Conservation (phyloP, 164 flowering plant species). For the Vitis rotundifolia region DNA sequence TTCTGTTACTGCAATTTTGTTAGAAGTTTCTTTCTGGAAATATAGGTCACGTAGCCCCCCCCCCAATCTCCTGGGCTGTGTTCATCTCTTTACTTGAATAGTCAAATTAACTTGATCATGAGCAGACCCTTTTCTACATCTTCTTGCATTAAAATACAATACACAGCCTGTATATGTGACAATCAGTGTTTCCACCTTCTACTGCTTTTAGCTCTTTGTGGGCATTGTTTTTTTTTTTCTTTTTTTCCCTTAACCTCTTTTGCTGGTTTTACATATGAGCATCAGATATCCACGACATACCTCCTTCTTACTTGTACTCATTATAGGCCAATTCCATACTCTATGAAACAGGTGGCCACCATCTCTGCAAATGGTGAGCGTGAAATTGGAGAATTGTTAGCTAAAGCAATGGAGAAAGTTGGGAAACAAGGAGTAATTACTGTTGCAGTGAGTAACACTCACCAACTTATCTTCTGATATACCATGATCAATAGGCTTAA, state of each 20-base stretch:
- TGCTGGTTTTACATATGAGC: not conserved
- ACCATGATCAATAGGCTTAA: not conserved
- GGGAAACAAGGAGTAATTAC: constrained; percentile 94
- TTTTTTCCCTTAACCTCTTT: too few relatives aligned
- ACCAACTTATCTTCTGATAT: not conserved
- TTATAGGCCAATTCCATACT: not conserved
- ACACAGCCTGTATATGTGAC: not conserved
- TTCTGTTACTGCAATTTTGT: too few relatives aligned
- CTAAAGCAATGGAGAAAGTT: constrained; percentile 95
- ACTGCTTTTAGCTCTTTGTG: too few relatives aligned
- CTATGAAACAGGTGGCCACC: constrained; percentile 68
- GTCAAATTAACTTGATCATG: not conserved
- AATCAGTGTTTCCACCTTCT: not conserved
- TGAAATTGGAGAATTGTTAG: constrained; percentile 84
- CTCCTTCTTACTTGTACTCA: not conserved
- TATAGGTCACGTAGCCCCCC: too few relatives aligned
- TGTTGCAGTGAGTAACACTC: constrained; percentile 56
- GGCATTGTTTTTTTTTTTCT: too few relatives aligned
- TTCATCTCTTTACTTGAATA: too few relatives aligned
- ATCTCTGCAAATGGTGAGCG: constrained; percentile 92
- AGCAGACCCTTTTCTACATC: not conserved
- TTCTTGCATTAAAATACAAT: not conserved
- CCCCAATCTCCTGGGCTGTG: too few relatives aligned
- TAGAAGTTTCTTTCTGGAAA: too few relatives aligned
- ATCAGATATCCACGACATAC: not conserved